Evolutionary conservation across 768 basidiomycete species (phyloP).

Genomic region (Boletus sensibilis): DNA sequence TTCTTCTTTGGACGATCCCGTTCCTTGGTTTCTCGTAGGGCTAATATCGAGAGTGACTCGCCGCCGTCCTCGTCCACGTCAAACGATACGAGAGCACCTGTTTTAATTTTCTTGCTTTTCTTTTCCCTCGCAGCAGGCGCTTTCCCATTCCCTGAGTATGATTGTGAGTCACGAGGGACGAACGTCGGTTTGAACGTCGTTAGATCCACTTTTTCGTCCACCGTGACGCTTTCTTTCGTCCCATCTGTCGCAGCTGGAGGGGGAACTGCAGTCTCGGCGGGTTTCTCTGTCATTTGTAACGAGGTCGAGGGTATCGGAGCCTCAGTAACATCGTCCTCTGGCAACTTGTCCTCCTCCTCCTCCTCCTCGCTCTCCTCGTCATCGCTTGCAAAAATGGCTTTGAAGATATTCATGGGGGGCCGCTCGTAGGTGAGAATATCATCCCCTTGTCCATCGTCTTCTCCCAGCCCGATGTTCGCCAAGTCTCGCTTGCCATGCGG

Average conservation of each 20-base stretch:
- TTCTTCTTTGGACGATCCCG: slow-evolving; percentile 42
- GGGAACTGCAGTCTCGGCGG: neutral
- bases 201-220: slow-evolving; percentile 45
- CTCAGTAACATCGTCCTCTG: slow-evolving; percentile 4
- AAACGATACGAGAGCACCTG: slow-evolving; percentile 64
- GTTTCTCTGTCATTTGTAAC: neutral
- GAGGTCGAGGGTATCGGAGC: slow-evolving; percentile 7
- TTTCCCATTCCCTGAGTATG: slow-evolving; percentile 44
- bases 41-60: slow-evolving; percentile 32
- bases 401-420: slow-evolving; percentile 91
- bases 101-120: slow-evolving; percentile 47
- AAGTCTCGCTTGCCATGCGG: slow-evolving; percentile 52
- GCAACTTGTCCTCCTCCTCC: slow-evolving; percentile 30
- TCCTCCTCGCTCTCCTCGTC: slow-evolving; percentile 85
- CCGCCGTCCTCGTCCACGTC: slow-evolving; percentile 66
- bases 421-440: slow-evolving; percentile 87
- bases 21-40: slow-evolving; percentile 35
- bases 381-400: slow-evolving; percentile 96
- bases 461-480: slow-evolving; percentile 84
- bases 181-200: slow-evolving; percentile 89
- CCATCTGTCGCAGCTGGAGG: neutral
- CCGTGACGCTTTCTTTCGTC: neutral
- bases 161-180: slow-evolving; percentile 48
- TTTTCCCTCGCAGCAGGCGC: slow-evolving; percentile 46
- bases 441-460: slow-evolving; percentile 85